Percentiles rank a stretch among this genome's conserved stretches.
Conservation (phyloP, 345 rosid genomes). For the Anacardium occidentale region DNA sequence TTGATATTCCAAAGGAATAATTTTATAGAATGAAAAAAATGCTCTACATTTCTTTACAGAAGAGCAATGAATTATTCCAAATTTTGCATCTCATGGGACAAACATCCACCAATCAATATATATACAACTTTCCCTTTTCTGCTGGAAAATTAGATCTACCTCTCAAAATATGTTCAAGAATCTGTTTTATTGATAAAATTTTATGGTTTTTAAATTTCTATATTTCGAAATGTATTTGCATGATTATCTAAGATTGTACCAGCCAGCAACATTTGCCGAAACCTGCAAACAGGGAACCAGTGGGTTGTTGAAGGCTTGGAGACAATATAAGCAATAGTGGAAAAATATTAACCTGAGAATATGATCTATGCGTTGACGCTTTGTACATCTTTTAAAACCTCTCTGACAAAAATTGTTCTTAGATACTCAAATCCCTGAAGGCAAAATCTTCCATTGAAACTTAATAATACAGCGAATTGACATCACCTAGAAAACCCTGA, state of each 20-base stretch:
- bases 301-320: conserved; percentile 16
- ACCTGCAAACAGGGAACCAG: neutral
- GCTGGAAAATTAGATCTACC: neutral
- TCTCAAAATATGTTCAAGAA: neutral
- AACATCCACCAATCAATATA: neutral
- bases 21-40: too few species aligned
- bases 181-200: neutral
- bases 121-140: neutral
- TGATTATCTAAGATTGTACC: neutral
- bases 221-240: neutral
- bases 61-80: neutral
- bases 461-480: conserved; percentile 12
- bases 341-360: conserved; percentile 1
- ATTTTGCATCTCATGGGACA: neutral
- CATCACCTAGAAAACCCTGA: neutral
- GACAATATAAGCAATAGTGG: neutral
- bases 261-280: neutral
- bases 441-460: neutral
- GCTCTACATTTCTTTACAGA: neutral
- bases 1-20: neutral
- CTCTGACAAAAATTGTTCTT: neutral
- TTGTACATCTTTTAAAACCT: neutral
- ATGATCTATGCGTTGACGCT: neutral
- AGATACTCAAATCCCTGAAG: neutral
- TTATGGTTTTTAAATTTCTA: neutral